Percentiles rank a stretch among this genome's conserved stretches.
Conservation (phyloP, 495 filamentous ascomycete species). For the Jackrogersella minutella region DNA sequence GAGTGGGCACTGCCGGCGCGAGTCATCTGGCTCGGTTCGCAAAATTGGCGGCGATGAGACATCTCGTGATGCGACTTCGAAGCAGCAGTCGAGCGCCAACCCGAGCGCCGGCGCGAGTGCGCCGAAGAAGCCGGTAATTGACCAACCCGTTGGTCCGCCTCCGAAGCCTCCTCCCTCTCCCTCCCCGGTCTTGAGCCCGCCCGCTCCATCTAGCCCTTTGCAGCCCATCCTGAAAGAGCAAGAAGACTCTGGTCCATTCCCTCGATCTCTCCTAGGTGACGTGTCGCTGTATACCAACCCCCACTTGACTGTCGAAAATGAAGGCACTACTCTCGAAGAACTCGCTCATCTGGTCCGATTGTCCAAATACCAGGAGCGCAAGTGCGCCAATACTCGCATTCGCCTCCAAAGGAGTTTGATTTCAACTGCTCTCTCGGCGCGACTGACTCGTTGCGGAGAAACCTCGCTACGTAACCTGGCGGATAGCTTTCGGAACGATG, state of each 20-base stretch:
- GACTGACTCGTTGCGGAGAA: constrained; percentile 78
- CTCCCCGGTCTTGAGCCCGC: constrained; percentile 31
- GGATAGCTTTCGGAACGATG: constrained; percentile 86
- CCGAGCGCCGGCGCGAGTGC: constrained; percentile 45
- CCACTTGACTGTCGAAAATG: constrained; percentile 53
- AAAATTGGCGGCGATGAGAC: constrained; percentile 49
- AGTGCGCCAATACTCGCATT: constrained; percentile 69
- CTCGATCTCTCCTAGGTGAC: constrained; percentile 57
- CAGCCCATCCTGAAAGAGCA: constrained; percentile 45
- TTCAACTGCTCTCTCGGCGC: constrained; percentile 79
- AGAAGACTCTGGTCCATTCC: constrained; percentile 38
- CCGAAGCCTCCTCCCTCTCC: constrained; percentile 36
- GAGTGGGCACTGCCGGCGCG: constrained; percentile 39
- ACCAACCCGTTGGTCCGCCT: constrained; percentile 45
- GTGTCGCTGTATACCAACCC: constrained; percentile 61
- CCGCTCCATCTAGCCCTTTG: constrained; percentile 32
- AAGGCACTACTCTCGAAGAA: constrained; percentile 71
- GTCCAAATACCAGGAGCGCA: constrained; percentile 77
- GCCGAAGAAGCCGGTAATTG: constrained; percentile 56
- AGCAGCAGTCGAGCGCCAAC: constrained; percentile 46
- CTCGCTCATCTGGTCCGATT: constrained; percentile 74
- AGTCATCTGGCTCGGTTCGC: constrained; percentile 44
- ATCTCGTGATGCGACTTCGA: constrained; percentile 46
- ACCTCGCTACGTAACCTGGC: constrained; percentile 83
- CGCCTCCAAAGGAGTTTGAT: constrained; percentile 73